Conservation (phyloP, 1,284 basidiomycete species). For the Ceratobasidium sp. region DNA sequence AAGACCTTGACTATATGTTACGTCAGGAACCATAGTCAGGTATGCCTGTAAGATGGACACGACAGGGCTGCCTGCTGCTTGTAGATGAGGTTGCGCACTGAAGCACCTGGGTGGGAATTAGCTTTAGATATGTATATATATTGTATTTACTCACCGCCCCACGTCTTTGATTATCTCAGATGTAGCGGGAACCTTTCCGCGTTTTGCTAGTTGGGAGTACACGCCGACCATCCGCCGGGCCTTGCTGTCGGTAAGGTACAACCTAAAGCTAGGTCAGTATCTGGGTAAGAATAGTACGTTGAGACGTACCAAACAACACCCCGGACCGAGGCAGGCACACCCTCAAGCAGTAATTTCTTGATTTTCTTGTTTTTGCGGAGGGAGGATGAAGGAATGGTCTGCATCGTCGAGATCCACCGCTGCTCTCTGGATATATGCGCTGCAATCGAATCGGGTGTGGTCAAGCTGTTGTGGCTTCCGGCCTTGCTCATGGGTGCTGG, state of each 20-base stretch:
- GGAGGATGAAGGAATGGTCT: slow-evolving; percentile 64
- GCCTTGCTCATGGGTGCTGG: slow-evolving; percentile 1
- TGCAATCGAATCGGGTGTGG: slow-evolving; percentile 54
- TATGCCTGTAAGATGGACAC: slow-evolving; percentile 71
- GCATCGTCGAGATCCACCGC: slow-evolving; percentile 75
- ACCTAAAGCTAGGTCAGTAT: slow-evolving; percentile 46
- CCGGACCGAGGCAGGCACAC: slow-evolving; percentile 81
- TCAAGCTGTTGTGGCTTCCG: slow-evolving; percentile 32
- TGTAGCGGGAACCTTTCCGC: slow-evolving; percentile 62
- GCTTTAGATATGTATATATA: slow-evolving; percentile 45
- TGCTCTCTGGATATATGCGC: slow-evolving; percentile 75
- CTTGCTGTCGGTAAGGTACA: slow-evolving; percentile 75
- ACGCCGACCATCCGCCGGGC: slow-evolving; percentile 70
- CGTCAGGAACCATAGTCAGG: slow-evolving; percentile 78
- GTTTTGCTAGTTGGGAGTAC: slow-evolving; percentile 67
- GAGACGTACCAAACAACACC: slow-evolving; percentile 73
- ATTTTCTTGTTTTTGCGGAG: slow-evolving; percentile 84
- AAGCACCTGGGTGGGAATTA: slow-evolving; percentile 50
- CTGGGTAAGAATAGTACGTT: background rate
- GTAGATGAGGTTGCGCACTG: slow-evolving; percentile 60
- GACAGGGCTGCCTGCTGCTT: slow-evolving; percentile 61
- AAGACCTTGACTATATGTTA: slow-evolving; percentile 72
- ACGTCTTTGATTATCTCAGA: slow-evolving; percentile 69
- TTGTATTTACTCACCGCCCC: slow-evolving; percentile 48
- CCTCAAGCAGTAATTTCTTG: slow-evolving; percentile 75